Base-by-base conservation (phyloP, 257 asterid genomes). In the Solanum tacnaense region DNA sequence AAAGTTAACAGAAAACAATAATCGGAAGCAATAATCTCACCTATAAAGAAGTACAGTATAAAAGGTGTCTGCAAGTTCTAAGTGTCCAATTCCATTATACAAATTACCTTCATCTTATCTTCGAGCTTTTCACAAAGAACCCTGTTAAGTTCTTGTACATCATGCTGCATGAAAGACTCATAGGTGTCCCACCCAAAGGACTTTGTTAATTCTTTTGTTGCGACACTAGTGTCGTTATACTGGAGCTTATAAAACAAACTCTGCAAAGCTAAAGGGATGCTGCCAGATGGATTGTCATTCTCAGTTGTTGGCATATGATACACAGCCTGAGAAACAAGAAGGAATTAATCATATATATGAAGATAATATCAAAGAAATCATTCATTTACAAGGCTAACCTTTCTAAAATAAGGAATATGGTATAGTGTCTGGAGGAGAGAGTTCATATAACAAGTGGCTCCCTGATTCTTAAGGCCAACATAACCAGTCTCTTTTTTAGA, bases 301-400 rank as follows among this genome's bases (percentile, higher is more conserved):
- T 94, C 98, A 36, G 98, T 95, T 84, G 98, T 94, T 3, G 98
- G 98, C 98, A 95, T 95, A 90, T 95, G 98, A 89, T 95, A 95
- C 84, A 95, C 96, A 91, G 98, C 98, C 98, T 95, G 91, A 87
- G 92, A 88, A 87, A 34, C 49, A 86, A 78, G 58, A 20, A 25
- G 56, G 18, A 44, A 82, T 82, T 82, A 82, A 49, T 32, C 70
- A 82, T 49, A 15, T 82, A 31, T 27, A 49, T 21, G 86, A 18
- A 31, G 70, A 82, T 29, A 82, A 31, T 82, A 82, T 31, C 41
- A 31, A 49, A 49, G 44, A 82, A 31, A 82, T 13, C 44, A 44
- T 68, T 21, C 73, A 46, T 76, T n/a, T 25, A 76, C 41, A 65
- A 36, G 36, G 23, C 72, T 87, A 62, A 87, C 89, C 89, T 87